Conservation (phyloP, 768 basidiomycete species). For the Mrakia frigida region DNA sequence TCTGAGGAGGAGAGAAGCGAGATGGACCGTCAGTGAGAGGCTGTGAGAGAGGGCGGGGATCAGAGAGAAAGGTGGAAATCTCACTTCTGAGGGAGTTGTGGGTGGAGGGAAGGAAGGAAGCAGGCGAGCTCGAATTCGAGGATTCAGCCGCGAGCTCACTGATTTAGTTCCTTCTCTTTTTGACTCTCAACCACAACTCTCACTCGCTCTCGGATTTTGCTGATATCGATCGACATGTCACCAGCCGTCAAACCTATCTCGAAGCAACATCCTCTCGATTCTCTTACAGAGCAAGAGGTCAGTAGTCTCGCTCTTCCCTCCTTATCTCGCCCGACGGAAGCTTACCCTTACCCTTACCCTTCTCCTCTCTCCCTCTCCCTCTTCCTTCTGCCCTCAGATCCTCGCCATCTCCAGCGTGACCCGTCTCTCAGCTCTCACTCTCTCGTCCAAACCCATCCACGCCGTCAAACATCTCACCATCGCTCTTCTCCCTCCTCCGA, state of each 20-base stretch:
- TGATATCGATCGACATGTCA: background rate
- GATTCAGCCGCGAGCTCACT: background rate
- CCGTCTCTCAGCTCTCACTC: background rate
- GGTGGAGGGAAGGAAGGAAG: background rate
- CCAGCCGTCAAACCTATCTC: background rate
- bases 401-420: background rate
- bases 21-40: conserved; percentile 48
- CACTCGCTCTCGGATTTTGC: background rate
- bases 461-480: conserved; percentile 26
- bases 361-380: background rate
- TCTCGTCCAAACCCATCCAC: background rate
- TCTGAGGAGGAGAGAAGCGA: background rate
- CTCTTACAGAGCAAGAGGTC: conserved; percentile 9
- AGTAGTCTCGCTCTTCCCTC: background rate
- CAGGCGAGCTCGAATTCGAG: no score
- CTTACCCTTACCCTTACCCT: background rate
- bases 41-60: conserved; percentile 52
- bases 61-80: background rate
- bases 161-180: background rate
- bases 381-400: background rate
- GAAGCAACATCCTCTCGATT: conserved; percentile 7
- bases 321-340: background rate
- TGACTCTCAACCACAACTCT: background rate
- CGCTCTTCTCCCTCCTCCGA: conserved; percentile 29
- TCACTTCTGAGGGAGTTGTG: background rate